Conservation (phyloP, 2,329 filamentous ascomycete species). For the Calonectria pteridis region DNA sequence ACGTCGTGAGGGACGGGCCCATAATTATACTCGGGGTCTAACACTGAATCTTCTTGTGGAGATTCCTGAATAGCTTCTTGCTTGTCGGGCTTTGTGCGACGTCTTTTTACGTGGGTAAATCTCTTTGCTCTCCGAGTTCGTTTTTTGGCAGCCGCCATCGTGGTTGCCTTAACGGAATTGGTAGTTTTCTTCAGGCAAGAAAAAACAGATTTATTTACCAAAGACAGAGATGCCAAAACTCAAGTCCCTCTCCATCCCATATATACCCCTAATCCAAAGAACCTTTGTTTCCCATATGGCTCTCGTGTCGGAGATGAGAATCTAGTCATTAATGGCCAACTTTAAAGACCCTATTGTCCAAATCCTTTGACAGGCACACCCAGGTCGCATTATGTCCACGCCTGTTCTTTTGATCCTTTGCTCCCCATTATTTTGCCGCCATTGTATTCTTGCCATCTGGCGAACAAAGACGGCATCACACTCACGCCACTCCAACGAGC, state of each 20-base stretch:
- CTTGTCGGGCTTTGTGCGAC: neutral
- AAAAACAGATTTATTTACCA: neutral
- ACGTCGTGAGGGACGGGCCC: neutral
- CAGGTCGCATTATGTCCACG: neutral
- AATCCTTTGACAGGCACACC: neutral
- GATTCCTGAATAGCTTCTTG: neutral
- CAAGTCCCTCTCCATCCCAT: neutral
- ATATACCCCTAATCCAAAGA: neutral
- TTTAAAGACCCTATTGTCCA: neutral
- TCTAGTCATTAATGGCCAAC: neutral
- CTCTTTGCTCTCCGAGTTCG: neutral
- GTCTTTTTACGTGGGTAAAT: constrained; percentile 9
- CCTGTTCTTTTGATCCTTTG: neutral
- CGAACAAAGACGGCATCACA: neutral
- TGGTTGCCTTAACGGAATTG: neutral
- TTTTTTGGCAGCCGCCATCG: neutral
- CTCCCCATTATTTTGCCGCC: neutral
- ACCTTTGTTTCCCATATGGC: neutral
- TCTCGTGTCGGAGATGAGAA: neutral
- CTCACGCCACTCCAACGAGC: neutral
- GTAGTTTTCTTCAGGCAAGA: neutral
- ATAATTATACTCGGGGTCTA: neutral
- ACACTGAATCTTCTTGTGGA: neutral
- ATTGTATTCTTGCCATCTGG: neutral
- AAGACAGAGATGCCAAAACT: neutral